Conservation (phyloP, 1,284 basidiomycete genomes). For the Vanrija sp. region DNA sequence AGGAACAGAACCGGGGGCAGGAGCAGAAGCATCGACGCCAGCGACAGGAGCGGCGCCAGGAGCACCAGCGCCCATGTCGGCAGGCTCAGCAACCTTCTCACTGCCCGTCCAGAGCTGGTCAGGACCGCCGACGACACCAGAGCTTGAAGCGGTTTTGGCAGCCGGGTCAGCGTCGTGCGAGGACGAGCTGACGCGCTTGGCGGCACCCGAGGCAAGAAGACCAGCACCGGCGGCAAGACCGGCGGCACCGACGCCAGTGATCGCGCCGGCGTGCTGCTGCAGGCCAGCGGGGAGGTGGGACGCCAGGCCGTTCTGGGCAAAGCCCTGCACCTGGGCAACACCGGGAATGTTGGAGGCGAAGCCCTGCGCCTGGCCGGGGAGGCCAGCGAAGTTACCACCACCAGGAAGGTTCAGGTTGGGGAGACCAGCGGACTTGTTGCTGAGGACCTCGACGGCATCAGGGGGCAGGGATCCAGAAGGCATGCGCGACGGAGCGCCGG, state of each 20-base stretch:
- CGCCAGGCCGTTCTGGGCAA: neutral
- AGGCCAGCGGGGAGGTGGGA: neutral
- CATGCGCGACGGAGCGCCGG: neutral
- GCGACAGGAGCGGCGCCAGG: neutral
- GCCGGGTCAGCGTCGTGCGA: neutral
- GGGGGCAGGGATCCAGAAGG: neutral
- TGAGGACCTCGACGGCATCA: neutral
- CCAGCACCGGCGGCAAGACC: slow-evolving; percentile 1
- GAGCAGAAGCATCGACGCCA: neutral
- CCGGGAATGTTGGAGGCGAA: neutral
- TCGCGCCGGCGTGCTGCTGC: neutral
- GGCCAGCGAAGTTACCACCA: neutral
- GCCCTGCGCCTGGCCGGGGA: neutral
- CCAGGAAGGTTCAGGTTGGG: neutral
- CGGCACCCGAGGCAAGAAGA: neutral
- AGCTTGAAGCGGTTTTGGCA: neutral
- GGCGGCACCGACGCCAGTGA: neutral
- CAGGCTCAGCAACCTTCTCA: neutral
- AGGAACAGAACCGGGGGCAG: neutral
- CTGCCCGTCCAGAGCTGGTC: neutral
- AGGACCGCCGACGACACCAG: neutral
- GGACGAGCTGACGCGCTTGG: neutral
- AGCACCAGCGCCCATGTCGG: neutral
- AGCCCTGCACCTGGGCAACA: neutral
- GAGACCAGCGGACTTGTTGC: neutral